Evolutionary conservation across 192 early-diverging fungal genomes (phyloP).

Genomic region (Piromyces sp.): DNA sequence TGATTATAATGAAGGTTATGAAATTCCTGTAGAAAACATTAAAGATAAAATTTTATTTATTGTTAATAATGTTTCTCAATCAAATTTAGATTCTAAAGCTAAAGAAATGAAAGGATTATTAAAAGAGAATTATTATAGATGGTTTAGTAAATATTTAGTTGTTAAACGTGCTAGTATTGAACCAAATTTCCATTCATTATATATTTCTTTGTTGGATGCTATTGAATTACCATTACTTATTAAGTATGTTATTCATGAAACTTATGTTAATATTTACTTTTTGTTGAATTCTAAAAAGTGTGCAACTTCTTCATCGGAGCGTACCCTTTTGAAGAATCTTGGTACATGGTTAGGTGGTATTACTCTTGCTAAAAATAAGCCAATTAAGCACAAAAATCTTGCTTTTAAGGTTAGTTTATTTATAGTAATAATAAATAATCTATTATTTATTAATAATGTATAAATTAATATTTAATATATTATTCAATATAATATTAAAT

Average conservation of each 20-base stretch:
- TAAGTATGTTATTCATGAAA: slow-evolving; percentile 71
- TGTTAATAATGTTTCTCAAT: slow-evolving; percentile 83
- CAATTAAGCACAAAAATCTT: slow-evolving; percentile 88
- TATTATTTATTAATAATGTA: too few species aligned
- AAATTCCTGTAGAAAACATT: slow-evolving; percentile 35
- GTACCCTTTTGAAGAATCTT: slow-evolving; percentile 82
- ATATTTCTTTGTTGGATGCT: slow-evolving; percentile 65
- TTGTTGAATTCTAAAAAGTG: slow-evolving; percentile 89
- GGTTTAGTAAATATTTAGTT: slow-evolving; percentile 91
- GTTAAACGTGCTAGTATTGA: slow-evolving; percentile 91
- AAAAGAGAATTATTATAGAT: slow-evolving; percentile 42
- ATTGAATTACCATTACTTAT: slow-evolving; percentile 48
- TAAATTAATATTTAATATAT: too few species aligned
- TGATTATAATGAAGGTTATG: slow-evolving; percentile 5
- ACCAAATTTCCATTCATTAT: slow-evolving; percentile 89
- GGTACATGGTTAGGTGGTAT: slow-evolving; percentile 95
- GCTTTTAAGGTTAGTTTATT: slow-evolving; percentile 93
- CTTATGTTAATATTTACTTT: slow-evolving; percentile 66
- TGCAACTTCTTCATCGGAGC: slow-evolving; percentile 69
- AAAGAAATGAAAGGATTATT: slow-evolving; percentile 60
- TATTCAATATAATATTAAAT: too few species aligned
- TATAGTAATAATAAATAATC: background rate
- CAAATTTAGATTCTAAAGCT: slow-evolving; percentile 64
- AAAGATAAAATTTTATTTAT: slow-evolving; percentile 94
- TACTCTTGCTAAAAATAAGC: slow-evolving; percentile 85